Base-by-base conservation (phyloP, 108 stramenopile species). In the Skeletonema grethae region DNA sequence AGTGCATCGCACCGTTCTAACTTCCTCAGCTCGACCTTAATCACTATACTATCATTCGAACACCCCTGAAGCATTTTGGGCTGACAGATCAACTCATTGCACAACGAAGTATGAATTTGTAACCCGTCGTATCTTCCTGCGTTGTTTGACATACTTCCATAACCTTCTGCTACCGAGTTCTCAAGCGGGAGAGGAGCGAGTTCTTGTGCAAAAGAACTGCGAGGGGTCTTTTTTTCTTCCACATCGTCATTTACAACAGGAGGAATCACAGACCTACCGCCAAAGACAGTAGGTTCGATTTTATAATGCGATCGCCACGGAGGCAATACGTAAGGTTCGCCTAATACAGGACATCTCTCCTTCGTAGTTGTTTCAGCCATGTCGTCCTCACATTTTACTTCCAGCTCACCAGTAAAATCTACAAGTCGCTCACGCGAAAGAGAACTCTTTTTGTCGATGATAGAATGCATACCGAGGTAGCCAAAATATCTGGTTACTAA, bases 401-500 rank as follows among this genome's bases (percentile, higher is more conserved):
- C 90, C 6, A 92, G 57, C 50, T 93, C 95, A 46, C 90, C 84
- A 2, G 92, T 89, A 65, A 90, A 90, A 70, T 93, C 90, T 8
- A 95, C 90, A 15, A 95, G 79, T n/a, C 91, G 68, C 43, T 95
- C 88, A 41, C 89, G 70, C 58, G 91, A 88, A 36, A 93, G 75
- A 16, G 86, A 87, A 38, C 88, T 90, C 48, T 85, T 90, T 39
- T 80, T 86, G 43, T 85, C 48, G 9, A 95, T 76, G 16, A 91
- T 92, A 4, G 86, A 76, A 43, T 95, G 95, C 58, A 95, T 57
- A 13, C 95, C 95, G 20, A 92, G 85, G 74, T 90, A 93, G 9
- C 95, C 95, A 81, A 91, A 95, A 63, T 93, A 90, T 53, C 95
- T 81, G 88, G 93, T 92, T 3, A 95, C 89, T 7, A 95, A 70